Conservation (phyloP, 495 filamentous ascomycete species). For the Penicillium subrubescens region DNA sequence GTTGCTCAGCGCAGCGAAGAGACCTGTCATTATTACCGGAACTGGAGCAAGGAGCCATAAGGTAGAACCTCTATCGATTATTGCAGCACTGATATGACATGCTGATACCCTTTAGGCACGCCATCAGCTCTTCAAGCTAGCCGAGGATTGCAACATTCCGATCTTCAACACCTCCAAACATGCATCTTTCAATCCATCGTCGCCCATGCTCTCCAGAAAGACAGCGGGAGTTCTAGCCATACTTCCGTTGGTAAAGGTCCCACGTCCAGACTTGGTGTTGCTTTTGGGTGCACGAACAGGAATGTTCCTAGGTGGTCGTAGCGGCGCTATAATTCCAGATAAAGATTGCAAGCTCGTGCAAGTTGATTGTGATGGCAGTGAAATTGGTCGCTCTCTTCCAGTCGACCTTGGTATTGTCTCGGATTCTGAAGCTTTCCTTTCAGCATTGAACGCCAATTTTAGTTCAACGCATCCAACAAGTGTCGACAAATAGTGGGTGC, state of each 20-base stretch:
- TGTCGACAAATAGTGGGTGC: constrained; percentile 22
- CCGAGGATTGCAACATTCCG: constrained; percentile 22
- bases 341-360: constrained; percentile 29
- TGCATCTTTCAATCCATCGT: constrained; percentile 9
- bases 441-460: constrained; percentile 15
- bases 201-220: constrained; percentile 14
- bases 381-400: constrained; percentile 29
- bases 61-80: neutral
- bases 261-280: constrained; percentile 25
- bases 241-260: constrained; percentile 14
- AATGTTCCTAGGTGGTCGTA: constrained; percentile 30
- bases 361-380: constrained; percentile 28
- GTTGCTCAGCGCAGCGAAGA: constrained; percentile 18
- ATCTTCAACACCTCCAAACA: constrained; percentile 30
- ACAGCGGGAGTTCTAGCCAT: constrained; percentile 14
- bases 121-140: constrained; percentile 17
- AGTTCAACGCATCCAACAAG: neutral
- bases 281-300: constrained; percentile 33
- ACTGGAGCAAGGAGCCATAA: constrained; percentile 20
- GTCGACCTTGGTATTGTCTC: constrained; percentile 30
- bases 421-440: constrained; percentile 24
- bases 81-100: neutral
- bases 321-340: constrained; percentile 28
- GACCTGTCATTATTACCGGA: constrained; percentile 29
- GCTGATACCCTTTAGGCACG: constrained; percentile 13